Conservation (phyloP, 2,329 filamentous ascomycete genomes). For the Sclerotinia trifoliorum region DNA sequence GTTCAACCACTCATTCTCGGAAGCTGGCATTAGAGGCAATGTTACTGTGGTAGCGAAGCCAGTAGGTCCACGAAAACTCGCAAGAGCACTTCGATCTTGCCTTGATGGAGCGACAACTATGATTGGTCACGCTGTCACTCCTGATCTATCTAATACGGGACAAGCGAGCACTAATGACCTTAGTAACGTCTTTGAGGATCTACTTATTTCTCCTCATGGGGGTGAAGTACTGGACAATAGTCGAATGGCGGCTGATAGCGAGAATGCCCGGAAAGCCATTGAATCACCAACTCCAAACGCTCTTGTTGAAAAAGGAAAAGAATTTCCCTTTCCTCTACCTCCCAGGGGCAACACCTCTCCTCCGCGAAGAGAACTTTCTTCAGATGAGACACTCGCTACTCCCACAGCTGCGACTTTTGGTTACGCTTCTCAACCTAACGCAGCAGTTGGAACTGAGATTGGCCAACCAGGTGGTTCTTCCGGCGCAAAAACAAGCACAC, state of each 20-base stretch:
- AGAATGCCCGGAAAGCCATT: constrained; percentile 38
- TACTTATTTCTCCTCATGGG: constrained; percentile 31
- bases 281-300: constrained; percentile 38
- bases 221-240: constrained; percentile 38
- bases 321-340: constrained; percentile 37
- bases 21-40: constrained; percentile 28
- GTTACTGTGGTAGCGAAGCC: constrained; percentile 39
- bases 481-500: not conserved
- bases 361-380: not conserved
- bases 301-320: constrained; percentile 30
- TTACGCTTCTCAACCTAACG: not conserved
- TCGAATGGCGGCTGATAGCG: constrained; percentile 39
- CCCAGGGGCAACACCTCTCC: not conserved
- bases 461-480: not conserved
- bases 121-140: constrained; percentile 23
- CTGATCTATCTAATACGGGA: constrained; percentile 21
- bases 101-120: constrained; percentile 28
- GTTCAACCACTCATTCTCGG: constrained; percentile 29
- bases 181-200: constrained; percentile 36
- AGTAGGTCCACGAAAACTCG: constrained; percentile 39
- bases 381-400: not conserved
- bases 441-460: not conserved
- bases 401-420: not conserved
- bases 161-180: constrained; percentile 31
- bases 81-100: constrained; percentile 36